Evolutionary conservation across 257 asterid genomes (phyloP).

Genomic region (Nicotiana undulata): DNA sequence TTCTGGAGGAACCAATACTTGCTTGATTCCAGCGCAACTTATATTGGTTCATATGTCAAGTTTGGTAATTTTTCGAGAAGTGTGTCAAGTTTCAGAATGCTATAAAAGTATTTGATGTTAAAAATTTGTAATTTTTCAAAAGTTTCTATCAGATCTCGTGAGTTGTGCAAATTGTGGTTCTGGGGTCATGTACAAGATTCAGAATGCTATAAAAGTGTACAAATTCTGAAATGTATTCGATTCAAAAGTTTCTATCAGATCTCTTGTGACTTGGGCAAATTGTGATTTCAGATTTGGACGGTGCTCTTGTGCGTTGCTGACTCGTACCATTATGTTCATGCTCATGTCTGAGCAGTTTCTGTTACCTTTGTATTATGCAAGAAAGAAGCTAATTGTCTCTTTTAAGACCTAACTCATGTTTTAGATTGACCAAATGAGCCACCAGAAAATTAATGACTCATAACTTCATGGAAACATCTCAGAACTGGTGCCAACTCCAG

Average conservation of each 20-base stretch:
- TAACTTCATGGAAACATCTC: background rate
- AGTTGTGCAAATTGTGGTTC: too few relatives aligned
- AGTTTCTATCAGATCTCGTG: background rate
- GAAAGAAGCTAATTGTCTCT: background rate
- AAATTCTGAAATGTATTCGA: too few relatives aligned
- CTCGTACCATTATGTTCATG: background rate
- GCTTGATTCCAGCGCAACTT: constrained; percentile 32
- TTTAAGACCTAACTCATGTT: background rate
- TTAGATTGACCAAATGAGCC: background rate
- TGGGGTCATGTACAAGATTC: too few relatives aligned
- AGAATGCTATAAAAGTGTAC: background rate
- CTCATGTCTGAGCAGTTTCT: background rate
- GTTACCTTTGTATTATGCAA: background rate
- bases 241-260: background rate
- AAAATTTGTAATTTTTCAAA: background rate
- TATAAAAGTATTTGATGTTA: background rate
- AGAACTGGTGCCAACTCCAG: background rate
- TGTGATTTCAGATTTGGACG: background rate
- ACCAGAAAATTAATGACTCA: background rate
- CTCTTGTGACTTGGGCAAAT: background rate
- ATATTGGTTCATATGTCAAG: background rate
- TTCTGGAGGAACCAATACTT: constrained; percentile 70
- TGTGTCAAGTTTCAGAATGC: background rate
- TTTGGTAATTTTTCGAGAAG: background rate
- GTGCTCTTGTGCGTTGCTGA: background rate